Percentiles rank a stretch among this genome's conserved stretches.
Conservation (phyloP, 1,139 yeast genomes). For the Neolecta irregularis region DNA sequence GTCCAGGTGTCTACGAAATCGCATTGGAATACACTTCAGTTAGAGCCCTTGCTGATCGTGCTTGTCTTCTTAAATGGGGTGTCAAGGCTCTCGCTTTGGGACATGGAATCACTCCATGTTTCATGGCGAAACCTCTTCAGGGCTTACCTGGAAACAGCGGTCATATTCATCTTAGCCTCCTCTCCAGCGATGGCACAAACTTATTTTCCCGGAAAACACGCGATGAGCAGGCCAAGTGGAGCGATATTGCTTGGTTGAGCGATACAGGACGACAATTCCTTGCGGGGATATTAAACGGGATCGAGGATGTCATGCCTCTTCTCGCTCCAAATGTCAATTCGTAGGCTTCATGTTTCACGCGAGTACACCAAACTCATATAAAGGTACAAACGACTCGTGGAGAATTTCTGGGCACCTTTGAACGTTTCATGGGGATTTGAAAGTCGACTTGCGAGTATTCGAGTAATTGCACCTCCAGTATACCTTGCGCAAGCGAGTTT, state of each 20-base stretch:
- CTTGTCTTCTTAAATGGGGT: conserved; percentile 23
- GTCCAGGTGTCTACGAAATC: conserved; percentile 28
- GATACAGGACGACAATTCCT: conserved; percentile 24
- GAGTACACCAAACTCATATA: conserved; percentile 13
- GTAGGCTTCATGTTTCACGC: too few species aligned
- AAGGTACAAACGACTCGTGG: conserved; percentile 27
- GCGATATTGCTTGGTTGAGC: conserved; percentile 21
- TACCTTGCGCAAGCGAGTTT: too few species aligned
- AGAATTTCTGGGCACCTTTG: conserved; percentile 28
- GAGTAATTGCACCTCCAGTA: conserved; percentile 23
- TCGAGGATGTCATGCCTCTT: conserved; percentile 26
- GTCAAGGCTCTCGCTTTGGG: conserved; percentile 23
- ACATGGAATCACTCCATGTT: conserved; percentile 24
- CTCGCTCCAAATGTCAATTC: conserved; percentile 24
- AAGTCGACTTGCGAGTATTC: conserved; percentile 25
- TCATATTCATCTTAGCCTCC: conserved; percentile 25
- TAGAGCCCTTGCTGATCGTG: conserved; percentile 23
- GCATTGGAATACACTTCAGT: conserved; percentile 25
- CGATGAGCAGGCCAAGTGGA: conserved; percentile 21
- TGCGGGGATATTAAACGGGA: conserved; percentile 26
- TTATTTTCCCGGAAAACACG: conserved; percentile 21
- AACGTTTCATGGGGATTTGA: conserved; percentile 28
- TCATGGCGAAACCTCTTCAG: conserved; percentile 27
- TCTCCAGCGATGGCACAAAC: conserved; percentile 21
- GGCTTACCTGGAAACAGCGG: conserved; percentile 29